These are phyloP conservation scores for Phytopythium vexans DNA, from an alignment of 352 stramenopile genomes.

Conservation along the genomic window DNA sequence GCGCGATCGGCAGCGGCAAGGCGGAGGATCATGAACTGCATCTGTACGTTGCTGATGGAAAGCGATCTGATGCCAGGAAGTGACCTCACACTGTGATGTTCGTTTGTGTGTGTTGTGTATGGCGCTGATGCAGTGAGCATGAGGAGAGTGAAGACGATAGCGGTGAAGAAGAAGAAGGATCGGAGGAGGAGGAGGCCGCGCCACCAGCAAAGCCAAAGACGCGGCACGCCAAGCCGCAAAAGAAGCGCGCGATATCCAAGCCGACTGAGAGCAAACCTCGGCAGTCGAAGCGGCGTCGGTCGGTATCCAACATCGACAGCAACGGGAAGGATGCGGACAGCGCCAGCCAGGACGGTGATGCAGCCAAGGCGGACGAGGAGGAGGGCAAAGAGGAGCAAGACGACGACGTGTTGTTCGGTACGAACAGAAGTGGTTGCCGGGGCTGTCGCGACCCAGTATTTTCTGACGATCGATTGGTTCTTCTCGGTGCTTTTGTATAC, in stretches of 20 bases:
- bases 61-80: no score
- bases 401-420: conserved; percentile 23
- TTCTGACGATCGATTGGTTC: conserved; percentile 4
- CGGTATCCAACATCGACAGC: conserved; percentile 9
- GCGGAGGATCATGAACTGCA: no score
- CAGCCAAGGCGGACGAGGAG: conserved; percentile 5
- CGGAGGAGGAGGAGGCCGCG: conserved; percentile 32
- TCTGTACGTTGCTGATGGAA: no score
- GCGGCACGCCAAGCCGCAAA: conserved; percentile 8
- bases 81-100: no score
- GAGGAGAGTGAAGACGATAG: conserved; percentile 8
- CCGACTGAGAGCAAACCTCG: conserved; percentile 30
- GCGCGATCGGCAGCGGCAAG: conserved; percentile 11
- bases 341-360: conserved; percentile 1
- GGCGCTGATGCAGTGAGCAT: no score
- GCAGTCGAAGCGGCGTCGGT: conserved; percentile 7
- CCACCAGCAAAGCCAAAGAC: conserved; percentile 12
- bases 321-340: not conserved
- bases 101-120: not conserved
- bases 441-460: no score
- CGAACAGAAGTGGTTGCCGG: not conserved
- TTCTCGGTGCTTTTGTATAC: conserved; percentile 1
- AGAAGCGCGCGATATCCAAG: conserved; percentile 17
- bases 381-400: conserved; percentile 11
- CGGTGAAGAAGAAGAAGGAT: conserved; percentile 13